phyloP scores from a whole-genome alignment of 1,284 basidiomycete genomes.

The Leccinum subrobustum region DNA sequence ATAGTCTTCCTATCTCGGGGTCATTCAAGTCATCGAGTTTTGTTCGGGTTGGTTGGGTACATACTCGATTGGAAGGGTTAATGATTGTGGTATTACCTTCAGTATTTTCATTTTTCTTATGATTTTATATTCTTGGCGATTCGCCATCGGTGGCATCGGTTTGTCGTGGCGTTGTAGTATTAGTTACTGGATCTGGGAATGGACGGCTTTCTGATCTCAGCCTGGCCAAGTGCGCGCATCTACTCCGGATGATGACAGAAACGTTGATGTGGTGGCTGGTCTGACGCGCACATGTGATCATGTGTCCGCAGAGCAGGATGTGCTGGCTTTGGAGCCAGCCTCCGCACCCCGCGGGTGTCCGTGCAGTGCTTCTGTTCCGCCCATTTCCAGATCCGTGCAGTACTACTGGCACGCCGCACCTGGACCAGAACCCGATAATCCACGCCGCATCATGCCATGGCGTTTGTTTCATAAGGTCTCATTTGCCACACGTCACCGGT shows the following conservation, averaged over 20 bases:
- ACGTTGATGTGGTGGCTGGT: background rate
- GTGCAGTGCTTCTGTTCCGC: slow-evolving; percentile 13
- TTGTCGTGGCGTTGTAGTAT: slow-evolving; percentile 31
- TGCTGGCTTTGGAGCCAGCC: background rate
- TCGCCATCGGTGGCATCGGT: slow-evolving; percentile 30
- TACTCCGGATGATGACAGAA: background rate
- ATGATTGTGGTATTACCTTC: slow-evolving; percentile 30
- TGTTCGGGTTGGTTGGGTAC: slow-evolving; percentile 28
- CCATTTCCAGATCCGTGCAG: slow-evolving; percentile 25
- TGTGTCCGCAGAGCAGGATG: background rate
- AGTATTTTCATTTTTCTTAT: slow-evolving; percentile 27
- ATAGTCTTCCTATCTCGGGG: slow-evolving; percentile 23
- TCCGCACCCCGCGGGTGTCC: slow-evolving; percentile 14
- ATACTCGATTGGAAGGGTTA: slow-evolving; percentile 32
- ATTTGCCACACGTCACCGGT: slow-evolving; percentile 9
- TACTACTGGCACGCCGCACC: slow-evolving; percentile 7
- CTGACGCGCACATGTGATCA: background rate
- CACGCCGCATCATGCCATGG: slow-evolving; percentile 3
- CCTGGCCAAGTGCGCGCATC: background rate
- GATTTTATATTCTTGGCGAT: slow-evolving; percentile 33
- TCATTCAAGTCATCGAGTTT: slow-evolving; percentile 25
- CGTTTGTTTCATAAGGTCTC: slow-evolving; percentile 4
- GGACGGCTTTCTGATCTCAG: background rate
- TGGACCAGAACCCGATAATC: background rate
- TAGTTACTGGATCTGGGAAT: slow-evolving; percentile 17